Evolutionary conservation across 371 early-diverging fungal genomes (phyloP), one percentile per base, ranked within the genome.

Genomic region (Parasitella parasitica): DNA sequence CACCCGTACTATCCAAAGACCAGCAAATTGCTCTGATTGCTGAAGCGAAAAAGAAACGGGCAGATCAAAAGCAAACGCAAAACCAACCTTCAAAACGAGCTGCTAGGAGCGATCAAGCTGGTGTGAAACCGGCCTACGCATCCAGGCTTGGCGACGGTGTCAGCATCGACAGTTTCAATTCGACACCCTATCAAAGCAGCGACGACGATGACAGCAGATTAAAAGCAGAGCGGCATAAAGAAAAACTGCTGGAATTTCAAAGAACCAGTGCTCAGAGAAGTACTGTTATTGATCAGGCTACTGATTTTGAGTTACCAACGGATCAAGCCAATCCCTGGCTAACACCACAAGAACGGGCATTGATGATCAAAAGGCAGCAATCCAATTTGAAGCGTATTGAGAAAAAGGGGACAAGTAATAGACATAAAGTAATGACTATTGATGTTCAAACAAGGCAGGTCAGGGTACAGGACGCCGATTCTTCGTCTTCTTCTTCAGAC

Each of bases 191-290:
- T 22, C 41, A 41, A 22, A 41, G 41, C 41, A 41, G 41, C 9
- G 83, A 84, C n/a, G 66, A 70, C 4, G 70, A 80, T 27, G 84
- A 82, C 49, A 70, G 78, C 24, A 66, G 89, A 20, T 64, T 67
- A 15, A 70, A 77, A 52, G 96, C 94, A 0, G 84, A 88, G 56
- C 78, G 72, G 16, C 90, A 91, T 59, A 91, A 88, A 64, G 91
- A 91, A 35, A 80, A 84, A 26, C 63, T 95, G 54, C 70, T 95
- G 27, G 93, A 92, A 48, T 94, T 82, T 58, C 93, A 96, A 58
- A 81, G 90, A 26, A 91, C 91, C 11, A 88, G 88, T 46, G 89
- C 92, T 0, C 81, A 86, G 59, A 76, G 94, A 37, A 91, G 92
- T 30, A 82, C 78, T 32, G 91, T 93, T 9, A 87, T 88, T 55